These are phyloP conservation scores for Taphrina populina DNA, from an alignment of 1,139 yeast species.

Conservation along the genomic window DNA sequence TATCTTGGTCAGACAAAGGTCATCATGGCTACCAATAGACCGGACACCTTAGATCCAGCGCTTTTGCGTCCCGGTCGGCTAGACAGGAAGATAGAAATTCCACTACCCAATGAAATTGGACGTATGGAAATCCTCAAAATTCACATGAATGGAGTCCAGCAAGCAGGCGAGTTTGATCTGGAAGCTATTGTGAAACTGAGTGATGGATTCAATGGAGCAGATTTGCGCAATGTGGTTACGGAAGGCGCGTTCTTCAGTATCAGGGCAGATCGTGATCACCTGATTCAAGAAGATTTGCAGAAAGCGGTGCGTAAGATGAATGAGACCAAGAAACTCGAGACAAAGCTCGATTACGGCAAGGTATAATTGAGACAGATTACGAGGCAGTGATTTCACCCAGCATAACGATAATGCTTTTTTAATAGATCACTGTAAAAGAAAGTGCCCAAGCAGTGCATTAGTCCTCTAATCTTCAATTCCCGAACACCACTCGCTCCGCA, in stretches of 20 bases:
- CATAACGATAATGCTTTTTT: too few relatives aligned
- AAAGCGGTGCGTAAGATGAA: constrained; percentile 98
- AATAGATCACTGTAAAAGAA: too few relatives aligned
- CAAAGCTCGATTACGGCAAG: constrained; percentile 71
- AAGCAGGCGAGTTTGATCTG: constrained; percentile 93
- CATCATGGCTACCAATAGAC: constrained; percentile 98
- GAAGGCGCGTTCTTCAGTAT: constrained; percentile 99
- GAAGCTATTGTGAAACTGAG: constrained; percentile 98
- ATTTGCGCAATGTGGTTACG: constrained; percentile 94
- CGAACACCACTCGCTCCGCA: too few relatives aligned
- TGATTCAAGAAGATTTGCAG: constrained; percentile 89
- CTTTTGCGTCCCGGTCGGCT: constrained; percentile 96
- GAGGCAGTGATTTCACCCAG: background rate
- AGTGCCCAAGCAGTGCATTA: too few relatives aligned
- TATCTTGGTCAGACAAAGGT: constrained; percentile 95
- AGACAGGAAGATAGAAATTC: constrained; percentile 95
- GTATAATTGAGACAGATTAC: background rate
- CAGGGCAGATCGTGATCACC: constrained; percentile 94
- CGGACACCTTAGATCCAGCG: constrained; percentile 99
- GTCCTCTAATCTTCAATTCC: too few relatives aligned
- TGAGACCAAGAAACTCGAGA: constrained; percentile 95
- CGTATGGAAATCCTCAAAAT: constrained; percentile 92
- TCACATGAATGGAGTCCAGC: constrained; percentile 80
- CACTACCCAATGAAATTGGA: constrained; percentile 95
- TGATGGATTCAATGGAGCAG: constrained; percentile 99